Percentiles rank a stretch among this genome's conserved stretches.
phyloP scores from a whole-genome alignment of 202 grass and related monocot genomes.

The Schoenoplectus tabernaemontani region DNA sequence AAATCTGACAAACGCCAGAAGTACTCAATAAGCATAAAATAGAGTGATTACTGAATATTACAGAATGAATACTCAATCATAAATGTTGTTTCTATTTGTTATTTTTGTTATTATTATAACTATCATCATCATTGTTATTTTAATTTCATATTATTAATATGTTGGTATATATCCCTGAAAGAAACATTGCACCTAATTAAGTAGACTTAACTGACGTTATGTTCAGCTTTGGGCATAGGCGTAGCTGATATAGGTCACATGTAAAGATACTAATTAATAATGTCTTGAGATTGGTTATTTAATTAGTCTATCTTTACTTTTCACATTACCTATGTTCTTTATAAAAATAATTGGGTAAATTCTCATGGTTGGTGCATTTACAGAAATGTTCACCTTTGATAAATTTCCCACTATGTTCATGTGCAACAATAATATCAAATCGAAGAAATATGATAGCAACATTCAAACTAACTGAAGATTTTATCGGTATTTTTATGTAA shows the following conservation, averaged over 20 bases:
- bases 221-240: conserved; percentile 16
- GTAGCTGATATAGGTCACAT: not conserved
- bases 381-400: not conserved
- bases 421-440: not conserved
- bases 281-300: not conserved
- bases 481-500: too few relatives aligned
- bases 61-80: too few relatives aligned
- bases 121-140: not conserved
- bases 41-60: too few relatives aligned
- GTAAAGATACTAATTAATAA: not conserved
- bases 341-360: not conserved
- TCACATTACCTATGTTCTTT: not conserved
- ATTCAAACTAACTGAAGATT: too few relatives aligned
- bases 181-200: conserved; percentile 51
- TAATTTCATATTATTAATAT: not conserved
- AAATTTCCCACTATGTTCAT: not conserved
- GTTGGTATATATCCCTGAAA: conserved; percentile 29
- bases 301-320: not conserved
- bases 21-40: too few relatives aligned
- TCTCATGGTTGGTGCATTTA: not conserved
- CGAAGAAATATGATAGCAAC: not conserved
- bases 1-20: too few relatives aligned
- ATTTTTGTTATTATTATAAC: not conserved
- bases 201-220: conserved; percentile 19
- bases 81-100: not conserved